A percentile compares a stretch with the other conserved stretches of the same genome.
Conservation (phyloP, 177 flowering plant genomes). For the Tripterygium wilfordii region DNA sequence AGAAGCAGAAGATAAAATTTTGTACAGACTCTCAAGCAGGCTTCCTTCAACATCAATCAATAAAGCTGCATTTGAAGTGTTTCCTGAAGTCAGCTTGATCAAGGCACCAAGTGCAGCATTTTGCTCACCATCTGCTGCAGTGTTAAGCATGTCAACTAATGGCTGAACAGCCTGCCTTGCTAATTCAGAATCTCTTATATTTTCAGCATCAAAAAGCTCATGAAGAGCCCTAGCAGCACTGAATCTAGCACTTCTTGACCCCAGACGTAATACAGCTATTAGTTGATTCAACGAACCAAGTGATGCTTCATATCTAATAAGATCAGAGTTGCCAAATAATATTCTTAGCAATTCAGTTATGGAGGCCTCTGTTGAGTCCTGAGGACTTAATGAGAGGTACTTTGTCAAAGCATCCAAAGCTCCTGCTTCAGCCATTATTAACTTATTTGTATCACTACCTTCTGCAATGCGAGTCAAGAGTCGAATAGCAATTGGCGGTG, state of each 20-base stretch:
- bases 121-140: slow-evolving; percentile 61
- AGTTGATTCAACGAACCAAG: slow-evolving; percentile 66
- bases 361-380: slow-evolving; percentile 62
- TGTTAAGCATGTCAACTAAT: slow-evolving; percentile 68
- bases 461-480: slow-evolving; percentile 67
- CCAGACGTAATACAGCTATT: slow-evolving; percentile 73
- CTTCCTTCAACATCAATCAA: slow-evolving; percentile 55
- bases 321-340: slow-evolving; percentile 57
- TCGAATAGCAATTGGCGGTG: slow-evolving; percentile 64
- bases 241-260: slow-evolving; percentile 68
- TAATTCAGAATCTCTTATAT: slow-evolving; percentile 59
- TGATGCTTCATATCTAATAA: slow-evolving; percentile 61
- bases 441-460: slow-evolving; percentile 71
- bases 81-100: slow-evolving; percentile 56
- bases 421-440: slow-evolving; percentile 83
- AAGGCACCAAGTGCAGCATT: slow-evolving; percentile 59
- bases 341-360: slow-evolving; percentile 66
- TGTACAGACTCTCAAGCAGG: slow-evolving; percentile 52
- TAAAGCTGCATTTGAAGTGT: slow-evolving; percentile 38
- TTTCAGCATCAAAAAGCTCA: slow-evolving; percentile 68
- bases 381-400: slow-evolving; percentile 82
- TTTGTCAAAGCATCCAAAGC: slow-evolving; percentile 75
- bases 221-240: slow-evolving; percentile 74
- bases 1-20: slow-evolving; percentile 46
- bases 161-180: slow-evolving; percentile 75